phyloP scores from a whole-genome alignment of 306 rosid genomes.

The cucumber (Cucumis sativus) region Cucumber_9930_V3 NC_026660.2:26177001-26177500 shows the following conservation, averaged over 20 bases:
- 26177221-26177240: no score
- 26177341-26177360: background rate
- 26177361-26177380: background rate
- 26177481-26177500: background rate
- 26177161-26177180: no score
- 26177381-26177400: background rate
- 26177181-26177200: background rate
- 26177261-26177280: no score
- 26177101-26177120: no score
- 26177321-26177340: background rate
- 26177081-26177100: background rate
- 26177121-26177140: no score
- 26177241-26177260: no score
- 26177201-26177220: no score
- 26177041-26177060: background rate
- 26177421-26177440: background rate
- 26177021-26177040: background rate
- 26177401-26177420: background rate
- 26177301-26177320: background rate
- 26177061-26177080: background rate
- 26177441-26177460: background rate
- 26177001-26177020: background rate
- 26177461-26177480: background rate
- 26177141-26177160: no score
- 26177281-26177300: background rate